Evolutionary conservation across 1,284 basidiomycete genomes (phyloP), one percentile per base, ranked within the genome.

Genomic region (Cystobasidiaceae sp.): DNA sequence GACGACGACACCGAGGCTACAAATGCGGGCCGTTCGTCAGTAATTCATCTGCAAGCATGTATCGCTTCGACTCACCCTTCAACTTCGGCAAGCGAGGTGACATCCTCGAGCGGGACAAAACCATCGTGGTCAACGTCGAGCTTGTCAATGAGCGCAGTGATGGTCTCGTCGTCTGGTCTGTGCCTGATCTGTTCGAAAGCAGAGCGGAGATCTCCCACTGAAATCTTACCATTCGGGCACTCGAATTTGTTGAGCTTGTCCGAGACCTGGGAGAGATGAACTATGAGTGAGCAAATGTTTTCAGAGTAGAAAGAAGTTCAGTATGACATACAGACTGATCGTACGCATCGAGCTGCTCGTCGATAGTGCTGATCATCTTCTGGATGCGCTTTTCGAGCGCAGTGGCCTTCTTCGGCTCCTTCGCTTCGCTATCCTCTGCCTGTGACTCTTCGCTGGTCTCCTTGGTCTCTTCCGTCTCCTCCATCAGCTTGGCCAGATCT

Each of bases 81-180:
- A 21, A 75, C 73, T 28, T 70, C 72, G 8, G 75, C 77, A 13
- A 79, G 70, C 61, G 74, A 74, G 17, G 79, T 59, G 21, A 79
- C 76, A 44, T 79, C 76, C 43, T 77, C 74, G 15, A 67, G 65
- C 76, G 92, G 89, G 21, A 97, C 92, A 73, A 87, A 93, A 0
- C 94, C 93, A 74, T 98, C 94, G 78, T 91, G 86, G 79, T 98
- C 94, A 3, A 90, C 88, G 76, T 98, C 96, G 71, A 98, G 80
- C 79, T 97, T 97, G 75, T 93, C 86, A 65, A 94, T 86, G 43
- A 98, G 85, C 52, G 84, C 85, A 69, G 90, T 86, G 21, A 91
- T 87, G n/a, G 90, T 85, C 68, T 93, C 89, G 66, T 94, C 90
- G 61, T 91, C 86, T 2, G 93, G 94, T 72, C 77, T 73, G 79